phyloP scores from a whole-genome alignment of 352 stramenopile genomes.

The Phytopythium vexans region DNA sequence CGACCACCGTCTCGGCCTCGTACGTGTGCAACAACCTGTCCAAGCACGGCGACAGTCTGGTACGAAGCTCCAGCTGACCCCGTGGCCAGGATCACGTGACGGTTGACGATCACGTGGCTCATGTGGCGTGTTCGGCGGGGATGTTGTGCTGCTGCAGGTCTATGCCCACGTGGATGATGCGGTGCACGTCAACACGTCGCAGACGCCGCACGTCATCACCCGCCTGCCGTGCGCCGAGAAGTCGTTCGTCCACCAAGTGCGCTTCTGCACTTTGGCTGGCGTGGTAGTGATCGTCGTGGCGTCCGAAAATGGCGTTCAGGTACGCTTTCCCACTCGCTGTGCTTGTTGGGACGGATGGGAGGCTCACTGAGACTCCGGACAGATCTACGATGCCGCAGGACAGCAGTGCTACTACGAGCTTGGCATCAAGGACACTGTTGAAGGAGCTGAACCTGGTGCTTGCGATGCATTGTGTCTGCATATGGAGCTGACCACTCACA shows the following conservation, averaged over 20 bases:
- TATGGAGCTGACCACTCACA: background rate
- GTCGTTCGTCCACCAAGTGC: slow-evolving; percentile 59
- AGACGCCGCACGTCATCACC: slow-evolving; percentile 33
- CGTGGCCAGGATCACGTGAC: background rate
- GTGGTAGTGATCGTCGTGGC: slow-evolving; percentile 58
- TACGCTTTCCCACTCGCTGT: slow-evolving; percentile 8
- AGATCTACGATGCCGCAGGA: slow-evolving; percentile 66
- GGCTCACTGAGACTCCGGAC: background rate
- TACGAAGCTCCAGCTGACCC: slow-evolving; percentile 6
- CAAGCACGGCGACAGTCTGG: slow-evolving; percentile 38
- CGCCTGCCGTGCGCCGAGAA: slow-evolving; percentile 48
- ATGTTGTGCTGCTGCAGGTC: slow-evolving; percentile 17
- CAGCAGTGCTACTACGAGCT: slow-evolving; percentile 56
- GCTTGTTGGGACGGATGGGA: background rate
- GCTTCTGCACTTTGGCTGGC: slow-evolving; percentile 45
- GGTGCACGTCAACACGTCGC: slow-evolving; percentile 36
- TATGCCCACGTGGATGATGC: slow-evolving; percentile 48
- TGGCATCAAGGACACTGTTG: slow-evolving; percentile 47
- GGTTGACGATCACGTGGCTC: background rate
- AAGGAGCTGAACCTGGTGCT: slow-evolving; percentile 40
- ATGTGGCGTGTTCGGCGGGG: background rate
- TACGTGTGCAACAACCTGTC: slow-evolving; percentile 60
- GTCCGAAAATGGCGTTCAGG: slow-evolving; percentile 55
- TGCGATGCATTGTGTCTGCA: background rate
- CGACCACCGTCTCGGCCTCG: slow-evolving; percentile 37